Evolutionary conservation across 108 stramenopile genomes (phyloP).

Genomic region (Nitzschia inconspicua): DNA sequence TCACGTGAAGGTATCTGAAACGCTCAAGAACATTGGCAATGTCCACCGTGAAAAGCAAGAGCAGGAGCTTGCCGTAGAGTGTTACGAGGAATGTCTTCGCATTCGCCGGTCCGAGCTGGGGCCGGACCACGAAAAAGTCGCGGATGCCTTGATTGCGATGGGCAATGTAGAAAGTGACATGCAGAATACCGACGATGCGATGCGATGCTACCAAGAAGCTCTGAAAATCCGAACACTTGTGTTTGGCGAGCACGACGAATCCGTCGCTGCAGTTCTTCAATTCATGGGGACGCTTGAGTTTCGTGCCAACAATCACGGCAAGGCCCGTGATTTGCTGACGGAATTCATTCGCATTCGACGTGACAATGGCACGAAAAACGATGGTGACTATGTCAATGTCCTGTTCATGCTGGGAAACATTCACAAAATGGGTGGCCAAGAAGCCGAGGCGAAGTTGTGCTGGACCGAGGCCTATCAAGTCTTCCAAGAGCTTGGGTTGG

Average conservation of each 20-base stretch:
- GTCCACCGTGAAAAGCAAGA: slow-evolving; percentile 66
- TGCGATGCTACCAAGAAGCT: slow-evolving; percentile 54
- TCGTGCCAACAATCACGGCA: slow-evolving; percentile 46
- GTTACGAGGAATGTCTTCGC: slow-evolving; percentile 67
- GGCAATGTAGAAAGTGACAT: slow-evolving; percentile 67
- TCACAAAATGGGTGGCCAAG: slow-evolving; percentile 51
- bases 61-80: slow-evolving; percentile 48
- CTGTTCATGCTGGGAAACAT: slow-evolving; percentile 68
- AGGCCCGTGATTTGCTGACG: slow-evolving; percentile 39
- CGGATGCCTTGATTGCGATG: slow-evolving; percentile 62
- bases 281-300: slow-evolving; percentile 71
- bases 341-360: slow-evolving; percentile 55
- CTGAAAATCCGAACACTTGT: slow-evolving; percentile 44
- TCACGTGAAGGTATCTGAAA: slow-evolving; percentile 65
- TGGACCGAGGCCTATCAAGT: slow-evolving; percentile 59
- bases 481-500: slow-evolving; percentile 39
- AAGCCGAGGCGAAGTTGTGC: slow-evolving; percentile 37
- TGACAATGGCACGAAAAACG: slow-evolving; percentile 32
- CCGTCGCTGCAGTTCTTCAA: slow-evolving; percentile 54
- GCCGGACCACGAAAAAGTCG: slow-evolving; percentile 54
- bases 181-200: slow-evolving; percentile 44
- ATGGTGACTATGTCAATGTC: slow-evolving; percentile 51
- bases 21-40: slow-evolving; percentile 78
- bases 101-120: slow-evolving; percentile 64
- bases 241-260: slow-evolving; percentile 36